Conservation (phyloP, 208 protist species). For the Acanthamoeba rhysodes region DNA sequence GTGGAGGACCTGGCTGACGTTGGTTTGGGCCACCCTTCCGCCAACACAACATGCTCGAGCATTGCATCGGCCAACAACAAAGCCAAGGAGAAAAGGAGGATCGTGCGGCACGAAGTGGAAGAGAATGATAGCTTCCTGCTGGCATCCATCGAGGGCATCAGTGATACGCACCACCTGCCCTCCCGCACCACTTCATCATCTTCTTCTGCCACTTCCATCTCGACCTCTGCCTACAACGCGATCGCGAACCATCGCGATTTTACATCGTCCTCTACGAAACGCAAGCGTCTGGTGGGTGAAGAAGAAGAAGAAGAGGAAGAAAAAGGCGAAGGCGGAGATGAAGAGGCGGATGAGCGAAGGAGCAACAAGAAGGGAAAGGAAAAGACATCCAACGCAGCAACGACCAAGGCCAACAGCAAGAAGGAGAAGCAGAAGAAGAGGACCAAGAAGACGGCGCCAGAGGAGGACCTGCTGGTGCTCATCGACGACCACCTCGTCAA, state of each 20-base stretch:
- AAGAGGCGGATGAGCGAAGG: neutral
- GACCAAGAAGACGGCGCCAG: conserved; percentile 6
- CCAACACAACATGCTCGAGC: neutral
- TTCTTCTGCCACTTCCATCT: neutral
- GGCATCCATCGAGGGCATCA: neutral
- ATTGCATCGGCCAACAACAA: neutral
- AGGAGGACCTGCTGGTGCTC: conserved; percentile 59
- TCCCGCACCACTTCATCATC: neutral
- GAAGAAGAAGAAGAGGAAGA: neutral
- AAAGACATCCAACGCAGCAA: neutral
- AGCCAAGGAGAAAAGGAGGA: no score
- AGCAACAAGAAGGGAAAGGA: neutral
- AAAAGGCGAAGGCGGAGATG: neutral
- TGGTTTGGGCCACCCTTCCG: neutral
- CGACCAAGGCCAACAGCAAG: neutral
- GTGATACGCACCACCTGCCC: neutral
- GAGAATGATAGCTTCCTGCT: neutral
- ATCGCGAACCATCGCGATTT: neutral
- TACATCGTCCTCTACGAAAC: neutral
- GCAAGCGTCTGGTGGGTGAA: neutral
- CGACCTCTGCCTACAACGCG: neutral
- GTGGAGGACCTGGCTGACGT: neutral
- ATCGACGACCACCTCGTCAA: conserved; percentile 23
- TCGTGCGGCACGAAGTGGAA: no score
- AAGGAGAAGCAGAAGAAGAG: neutral